Conservation (phyloP, 192 early-diverging fungal genomes). For the Obelidium mucronatum region DNA sequence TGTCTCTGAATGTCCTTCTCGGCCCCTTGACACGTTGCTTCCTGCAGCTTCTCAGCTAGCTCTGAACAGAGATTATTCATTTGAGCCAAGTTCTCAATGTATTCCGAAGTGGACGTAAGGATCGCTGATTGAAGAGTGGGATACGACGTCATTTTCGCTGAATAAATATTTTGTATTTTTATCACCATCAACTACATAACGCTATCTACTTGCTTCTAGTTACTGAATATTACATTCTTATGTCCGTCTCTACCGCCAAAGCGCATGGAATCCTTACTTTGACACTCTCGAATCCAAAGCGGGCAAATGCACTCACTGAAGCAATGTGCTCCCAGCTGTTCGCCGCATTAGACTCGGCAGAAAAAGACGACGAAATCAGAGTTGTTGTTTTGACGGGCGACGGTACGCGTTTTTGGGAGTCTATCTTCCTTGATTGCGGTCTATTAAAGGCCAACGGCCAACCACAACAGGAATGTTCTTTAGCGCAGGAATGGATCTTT, state of each 20-base stretch:
- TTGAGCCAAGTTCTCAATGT: slow-evolving; percentile 62
- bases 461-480: slow-evolving; percentile 55
- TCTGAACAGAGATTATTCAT: slow-evolving; percentile 57
- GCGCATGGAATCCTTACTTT: slow-evolving; percentile 2
- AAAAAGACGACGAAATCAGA: slow-evolving; percentile 53
- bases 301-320: slow-evolving; percentile 61
- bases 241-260: background rate
- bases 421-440: too few relatives aligned
- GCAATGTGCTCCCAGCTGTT: slow-evolving; percentile 55
- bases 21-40: slow-evolving; percentile 60
- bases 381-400: slow-evolving; percentile 65
- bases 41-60: slow-evolving; percentile 59
- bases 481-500: slow-evolving; percentile 71
- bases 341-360: slow-evolving; percentile 47
- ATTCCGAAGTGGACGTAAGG: slow-evolving; percentile 57
- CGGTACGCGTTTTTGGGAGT: slow-evolving; percentile 37
- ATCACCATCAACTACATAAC: too few relatives aligned
- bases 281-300: slow-evolving; percentile 55
- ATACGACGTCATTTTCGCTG: too few relatives aligned
- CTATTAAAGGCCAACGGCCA: too few relatives aligned
- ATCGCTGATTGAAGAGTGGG: slow-evolving; percentile 38
- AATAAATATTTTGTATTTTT: too few relatives aligned
- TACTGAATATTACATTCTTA: too few relatives aligned
- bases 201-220: too few relatives aligned
- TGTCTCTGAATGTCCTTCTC: slow-evolving; percentile 57